Conservation (phyloP, 2,329 filamentous ascomycete genomes). For the Shiraia sp. region DNA sequence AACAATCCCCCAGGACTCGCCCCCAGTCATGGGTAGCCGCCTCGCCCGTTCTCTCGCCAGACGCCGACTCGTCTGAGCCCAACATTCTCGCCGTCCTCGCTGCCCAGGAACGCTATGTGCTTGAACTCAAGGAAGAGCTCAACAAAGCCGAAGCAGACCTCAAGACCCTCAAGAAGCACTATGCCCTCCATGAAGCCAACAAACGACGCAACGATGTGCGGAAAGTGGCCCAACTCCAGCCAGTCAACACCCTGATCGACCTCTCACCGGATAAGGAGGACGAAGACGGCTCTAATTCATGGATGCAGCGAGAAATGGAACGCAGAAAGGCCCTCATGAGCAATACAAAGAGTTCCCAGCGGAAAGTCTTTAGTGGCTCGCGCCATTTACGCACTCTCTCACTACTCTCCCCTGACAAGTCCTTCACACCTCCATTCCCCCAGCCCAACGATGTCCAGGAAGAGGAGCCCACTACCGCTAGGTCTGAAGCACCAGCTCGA, state of each 20-base stretch:
- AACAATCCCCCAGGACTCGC: conserved; percentile 38
- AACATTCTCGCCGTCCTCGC: conserved; percentile 85
- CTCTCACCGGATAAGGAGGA: conserved; percentile 35
- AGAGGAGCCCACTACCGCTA: conserved; percentile 21
- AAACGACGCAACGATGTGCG: conserved; percentile 73
- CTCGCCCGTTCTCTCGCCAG: conserved; percentile 33
- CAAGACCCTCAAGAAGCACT: conserved; percentile 77
- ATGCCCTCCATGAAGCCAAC: conserved; percentile 74
- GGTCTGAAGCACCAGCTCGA: conserved; percentile 17
- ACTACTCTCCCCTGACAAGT: conserved; percentile 69
- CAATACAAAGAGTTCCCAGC: conserved; percentile 52
- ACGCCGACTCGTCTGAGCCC: conserved; percentile 30
- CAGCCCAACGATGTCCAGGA: conserved; percentile 44
- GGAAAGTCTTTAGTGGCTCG: conserved; percentile 66
- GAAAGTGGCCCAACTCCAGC: conserved; percentile 58
- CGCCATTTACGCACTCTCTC: conserved; percentile 71
- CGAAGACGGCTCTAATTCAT: conserved; percentile 49
- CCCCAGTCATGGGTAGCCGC: conserved; percentile 45
- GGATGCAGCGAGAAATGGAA: conserved; percentile 67
- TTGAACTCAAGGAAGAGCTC: conserved; percentile 92
- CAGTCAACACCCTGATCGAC: conserved; percentile 51
- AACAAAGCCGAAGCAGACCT: conserved; percentile 78
- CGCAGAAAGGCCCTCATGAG: conserved; percentile 69
- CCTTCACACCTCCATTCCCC: conserved; percentile 42
- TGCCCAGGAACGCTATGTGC: conserved; percentile 84